Evolutionary conservation across 2,329 filamentous ascomycete species (phyloP).

Genomic region (Trichophyton benhamiae): DNA sequence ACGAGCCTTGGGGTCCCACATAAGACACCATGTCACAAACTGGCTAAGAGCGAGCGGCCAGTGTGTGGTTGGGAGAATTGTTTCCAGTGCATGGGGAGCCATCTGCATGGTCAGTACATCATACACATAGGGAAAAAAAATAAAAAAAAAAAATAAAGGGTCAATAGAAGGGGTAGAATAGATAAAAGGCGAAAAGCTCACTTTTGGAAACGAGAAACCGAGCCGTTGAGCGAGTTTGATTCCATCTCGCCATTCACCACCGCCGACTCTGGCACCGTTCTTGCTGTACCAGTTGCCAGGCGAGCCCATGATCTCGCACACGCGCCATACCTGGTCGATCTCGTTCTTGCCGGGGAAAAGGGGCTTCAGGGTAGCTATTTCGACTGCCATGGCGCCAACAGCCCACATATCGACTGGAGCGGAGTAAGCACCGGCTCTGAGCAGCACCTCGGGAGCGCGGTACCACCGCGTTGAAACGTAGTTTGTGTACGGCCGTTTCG

Average conservation of each 20-base stretch:
- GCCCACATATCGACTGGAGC: conserved; percentile 98
- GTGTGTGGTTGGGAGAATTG: conserved; percentile 75
- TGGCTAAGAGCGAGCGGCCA: conserved; percentile 81
- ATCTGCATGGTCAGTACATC: conserved; percentile 46
- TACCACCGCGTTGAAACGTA: conserved; percentile 98
- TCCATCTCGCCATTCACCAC: conserved; percentile 95
- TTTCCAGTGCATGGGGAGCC: conserved; percentile 94
- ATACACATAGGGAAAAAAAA: not conserved
- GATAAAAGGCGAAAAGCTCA: conserved; percentile 20
- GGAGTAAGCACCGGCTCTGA: conserved; percentile 91
- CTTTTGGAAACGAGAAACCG: conserved; percentile 92
- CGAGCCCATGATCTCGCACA: conserved; percentile 98
- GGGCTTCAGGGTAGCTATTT: conserved; percentile 91
- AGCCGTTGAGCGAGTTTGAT: conserved; percentile 86
- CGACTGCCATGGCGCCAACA: conserved; percentile 94
- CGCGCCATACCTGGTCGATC: conserved; percentile 96
- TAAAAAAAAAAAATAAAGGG: no score
- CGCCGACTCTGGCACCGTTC: conserved; percentile 70
- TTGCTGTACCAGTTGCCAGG: conserved; percentile 95
- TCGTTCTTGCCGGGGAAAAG: conserved; percentile 96
- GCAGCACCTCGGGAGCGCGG: conserved; percentile 78
- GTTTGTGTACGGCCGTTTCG: conserved; percentile 90
- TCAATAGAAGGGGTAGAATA: not conserved
- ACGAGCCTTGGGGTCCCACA: conserved; percentile 92
- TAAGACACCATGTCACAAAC: conserved; percentile 96